A percentile compares a stretch with the other conserved stretches of the same genome.
phyloP scores from a whole-genome alignment of 441 rosid genomes.

The Aleurites moluccanus region DNA sequence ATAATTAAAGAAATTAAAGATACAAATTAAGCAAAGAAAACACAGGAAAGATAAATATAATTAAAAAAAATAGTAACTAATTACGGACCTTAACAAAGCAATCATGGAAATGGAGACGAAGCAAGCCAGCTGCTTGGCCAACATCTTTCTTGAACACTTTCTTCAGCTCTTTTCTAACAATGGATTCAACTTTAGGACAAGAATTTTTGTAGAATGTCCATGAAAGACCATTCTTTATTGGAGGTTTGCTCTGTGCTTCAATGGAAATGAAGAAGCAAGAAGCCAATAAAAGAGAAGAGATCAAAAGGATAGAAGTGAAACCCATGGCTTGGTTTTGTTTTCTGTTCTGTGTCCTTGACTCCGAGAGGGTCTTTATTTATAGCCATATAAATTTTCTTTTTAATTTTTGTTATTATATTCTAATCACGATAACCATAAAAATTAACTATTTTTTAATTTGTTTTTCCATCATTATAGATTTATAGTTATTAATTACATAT shows the following conservation, averaged over 20 bases:
- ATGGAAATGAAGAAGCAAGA: constrained; percentile 10
- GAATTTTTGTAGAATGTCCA: constrained; percentile 53
- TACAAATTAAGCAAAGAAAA: neutral
- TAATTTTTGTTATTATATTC: neutral
- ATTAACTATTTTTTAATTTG: too few relatives aligned
- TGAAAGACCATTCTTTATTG: constrained; percentile 47
- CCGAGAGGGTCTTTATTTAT: neutral
- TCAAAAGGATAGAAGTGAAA: neutral
- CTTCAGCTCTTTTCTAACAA: constrained; percentile 54
- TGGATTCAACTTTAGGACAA: constrained; percentile 63
- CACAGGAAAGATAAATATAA: neutral
- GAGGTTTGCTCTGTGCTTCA: constrained; percentile 13
- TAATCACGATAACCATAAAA: too few relatives aligned
- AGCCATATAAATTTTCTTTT: neutral
- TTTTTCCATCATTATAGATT: too few relatives aligned
- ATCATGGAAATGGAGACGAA: constrained; percentile 85
- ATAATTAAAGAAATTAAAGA: too few relatives aligned
- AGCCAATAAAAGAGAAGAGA: constrained; percentile 4
- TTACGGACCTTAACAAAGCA: constrained; percentile 74
- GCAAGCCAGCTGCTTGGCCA: constrained; percentile 82
- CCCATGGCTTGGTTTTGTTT: constrained; percentile 5
- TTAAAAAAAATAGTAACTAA: neutral
- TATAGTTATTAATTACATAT: too few relatives aligned
- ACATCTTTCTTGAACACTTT: constrained; percentile 60
- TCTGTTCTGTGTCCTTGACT: neutral